Evolutionary conservation across 192 early-diverging fungal genomes (phyloP).

Genomic region (Coemansia sp.): DNA sequence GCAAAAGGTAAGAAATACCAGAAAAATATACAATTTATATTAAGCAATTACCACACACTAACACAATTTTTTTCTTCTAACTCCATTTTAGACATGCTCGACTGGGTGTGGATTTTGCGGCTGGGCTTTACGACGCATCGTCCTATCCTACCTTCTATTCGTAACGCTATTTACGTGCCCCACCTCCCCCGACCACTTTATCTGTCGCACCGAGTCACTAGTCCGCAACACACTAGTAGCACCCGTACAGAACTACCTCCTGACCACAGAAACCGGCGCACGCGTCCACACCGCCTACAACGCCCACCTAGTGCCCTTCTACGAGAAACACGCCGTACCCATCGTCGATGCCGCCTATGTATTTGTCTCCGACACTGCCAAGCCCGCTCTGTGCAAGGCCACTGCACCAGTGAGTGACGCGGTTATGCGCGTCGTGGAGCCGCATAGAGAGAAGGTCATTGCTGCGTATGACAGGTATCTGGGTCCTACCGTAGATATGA

Average conservation of each 20-base stretch:
- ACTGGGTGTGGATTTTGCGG: conserved; percentile 14
- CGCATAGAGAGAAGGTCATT: conserved; percentile 19
- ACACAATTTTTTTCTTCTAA: background rate
- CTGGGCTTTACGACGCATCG: conserved; percentile 26
- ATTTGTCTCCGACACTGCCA: conserved; percentile 28
- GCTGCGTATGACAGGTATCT: conserved; percentile 22
- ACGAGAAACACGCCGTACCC: conserved; percentile 41
- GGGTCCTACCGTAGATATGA: conserved; percentile 31
- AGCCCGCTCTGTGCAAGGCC: conserved; percentile 25
- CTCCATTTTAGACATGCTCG: conserved; percentile 7
- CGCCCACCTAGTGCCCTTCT: conserved; percentile 55
- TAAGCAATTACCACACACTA: background rate
- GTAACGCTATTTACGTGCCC: conserved; percentile 47
- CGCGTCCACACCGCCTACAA: conserved; percentile 45
- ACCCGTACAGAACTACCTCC: conserved; percentile 23
- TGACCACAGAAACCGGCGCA: conserved; percentile 46
- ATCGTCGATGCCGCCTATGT: conserved; percentile 13
- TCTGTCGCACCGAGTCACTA: conserved; percentile 30
- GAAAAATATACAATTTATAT: background rate
- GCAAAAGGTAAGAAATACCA: conserved; percentile 14
- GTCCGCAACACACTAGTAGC: conserved; percentile 18
- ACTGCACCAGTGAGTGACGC: conserved; percentile 28
- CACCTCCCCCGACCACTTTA: conserved; percentile 21
- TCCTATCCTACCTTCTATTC: conserved; percentile 34
- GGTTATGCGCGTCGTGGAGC: conserved; percentile 21